Base-by-base conservation (phyloP, 202 grass and related monocot genomes). In the Cymbopogon flexuosus region DNA sequence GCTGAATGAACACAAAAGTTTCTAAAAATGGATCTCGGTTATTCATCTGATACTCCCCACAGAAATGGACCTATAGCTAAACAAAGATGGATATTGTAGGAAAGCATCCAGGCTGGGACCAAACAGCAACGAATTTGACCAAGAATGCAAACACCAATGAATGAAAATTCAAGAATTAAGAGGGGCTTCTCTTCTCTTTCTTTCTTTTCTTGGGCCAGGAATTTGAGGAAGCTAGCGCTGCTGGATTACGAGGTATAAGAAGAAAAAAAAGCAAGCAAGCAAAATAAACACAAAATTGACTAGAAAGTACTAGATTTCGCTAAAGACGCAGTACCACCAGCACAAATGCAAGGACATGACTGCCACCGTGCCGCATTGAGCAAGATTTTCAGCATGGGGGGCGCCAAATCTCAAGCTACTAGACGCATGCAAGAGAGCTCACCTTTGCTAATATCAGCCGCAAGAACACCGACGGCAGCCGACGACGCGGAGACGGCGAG, bases 391-490 rank as follows among this genome's bases (percentile, higher is more conserved):
- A 69, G 68, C 47, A 16, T 19, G 42, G 60, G 41, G 2, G 5
- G 31, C 34, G 31, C 34, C 27, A 30, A 46, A 54, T 79, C 72
- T 70, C 3, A 29, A 78, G 51, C 64, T 80, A 49, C 31, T 51
- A 42, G 42, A 49, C 7, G 64, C 24, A 34, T 19, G 56, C 12
- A 84, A 80, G 51, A 70, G 37, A 34, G 59, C 29, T 74, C 68
- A 89, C 88, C 88, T 79, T 93, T 91, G 69, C 18, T 66, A 68
- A 42, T 74, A 73, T 87, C 86, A 52, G 86, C 65, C 14, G 79
- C 84, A 56, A 75, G 74, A 74, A 77, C 76, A 27, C 56, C 82
- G 57, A 72, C 62, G 66, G 86, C 67, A 72, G 71, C 73, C 22
- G 60, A 62, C 21, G 23, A 89, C 54, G 68, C 84, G 21, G 75